A percentile compares a stretch with the other conserved stretches of the same genome.
These are phyloP conservation scores for Lizonia empirigonia DNA, from an alignment of 2,329 filamentous ascomycete species.

Conservation along the genomic window DNA sequence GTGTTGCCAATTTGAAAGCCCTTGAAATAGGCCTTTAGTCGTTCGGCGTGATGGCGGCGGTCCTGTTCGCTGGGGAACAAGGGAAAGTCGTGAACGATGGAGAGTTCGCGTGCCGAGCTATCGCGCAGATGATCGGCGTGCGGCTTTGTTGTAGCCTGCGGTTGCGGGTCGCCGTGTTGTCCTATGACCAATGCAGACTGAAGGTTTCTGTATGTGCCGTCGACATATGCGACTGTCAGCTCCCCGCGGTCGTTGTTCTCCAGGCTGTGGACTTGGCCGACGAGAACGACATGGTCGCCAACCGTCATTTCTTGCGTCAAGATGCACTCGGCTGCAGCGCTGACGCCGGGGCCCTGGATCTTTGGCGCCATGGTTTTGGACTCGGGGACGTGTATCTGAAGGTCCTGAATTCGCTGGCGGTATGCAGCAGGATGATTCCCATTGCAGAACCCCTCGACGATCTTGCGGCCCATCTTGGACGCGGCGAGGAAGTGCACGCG, in stretches of 20 bases:
- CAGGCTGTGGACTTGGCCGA: constrained; percentile 49
- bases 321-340: constrained; percentile 44
- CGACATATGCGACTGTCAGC: constrained; percentile 34
- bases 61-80: constrained; percentile 30
- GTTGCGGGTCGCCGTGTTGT: background rate
- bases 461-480: constrained; percentile 31
- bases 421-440: constrained; percentile 37
- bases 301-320: constrained; percentile 48
- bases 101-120: background rate
- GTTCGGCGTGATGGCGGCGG: constrained; percentile 20
- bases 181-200: constrained; percentile 11
- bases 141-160: too few species aligned
- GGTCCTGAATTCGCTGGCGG: constrained; percentile 14
- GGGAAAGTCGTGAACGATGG: constrained; percentile 22
- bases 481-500: constrained; percentile 57
- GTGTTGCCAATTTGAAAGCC: background rate
- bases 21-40: constrained; percentile 25
- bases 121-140: too few species aligned
- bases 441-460: constrained; percentile 38
- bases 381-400: constrained; percentile 18
- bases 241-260: background rate
- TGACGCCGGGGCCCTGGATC: constrained; percentile 21
- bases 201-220: constrained; percentile 31
- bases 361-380: constrained; percentile 21
- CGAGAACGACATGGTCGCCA: constrained; percentile 55